phyloP scores from a whole-genome alignment of 2,329 filamentous ascomycete genomes.

The Arthroderma sp. region DNA sequence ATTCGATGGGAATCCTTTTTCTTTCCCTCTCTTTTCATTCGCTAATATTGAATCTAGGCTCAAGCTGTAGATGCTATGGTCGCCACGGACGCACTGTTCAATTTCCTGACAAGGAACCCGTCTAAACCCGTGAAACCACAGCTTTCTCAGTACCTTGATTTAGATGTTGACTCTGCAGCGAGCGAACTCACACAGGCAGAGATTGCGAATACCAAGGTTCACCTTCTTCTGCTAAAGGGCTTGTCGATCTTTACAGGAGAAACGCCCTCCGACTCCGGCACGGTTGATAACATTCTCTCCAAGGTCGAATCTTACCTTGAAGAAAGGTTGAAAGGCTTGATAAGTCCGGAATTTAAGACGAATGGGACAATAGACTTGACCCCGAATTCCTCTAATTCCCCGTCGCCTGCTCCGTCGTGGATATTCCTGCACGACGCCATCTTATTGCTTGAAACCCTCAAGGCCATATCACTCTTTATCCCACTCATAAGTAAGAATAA shows the following conservation, averaged over 20 bases:
- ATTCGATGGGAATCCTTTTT: neutral
- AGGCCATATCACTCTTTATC: conserved; percentile 27
- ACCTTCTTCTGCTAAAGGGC: conserved; percentile 25
- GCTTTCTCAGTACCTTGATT: conserved; percentile 1
- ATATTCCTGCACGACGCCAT: conserved; percentile 30
- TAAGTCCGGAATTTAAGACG: neutral
- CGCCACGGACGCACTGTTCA: conserved; percentile 27
- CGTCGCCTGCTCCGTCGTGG: conserved; percentile 29
- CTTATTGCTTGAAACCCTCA: conserved; percentile 31
- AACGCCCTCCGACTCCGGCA: neutral
- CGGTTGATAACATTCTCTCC: conserved; percentile 6
- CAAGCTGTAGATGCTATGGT: conserved; percentile 27
- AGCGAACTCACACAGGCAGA: conserved; percentile 28
- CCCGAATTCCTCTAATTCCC: conserved; percentile 15
- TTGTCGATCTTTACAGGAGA: conserved; percentile 13
- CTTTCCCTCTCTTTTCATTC: neutral
- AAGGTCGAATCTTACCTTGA: conserved; percentile 12
- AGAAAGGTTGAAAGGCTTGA: neutral
- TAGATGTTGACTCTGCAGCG: conserved; percentile 15
- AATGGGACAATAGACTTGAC: conserved; percentile 11
- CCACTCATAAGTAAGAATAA: conserved; percentile 21
- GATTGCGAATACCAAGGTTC: conserved; percentile 25
- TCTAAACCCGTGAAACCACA: neutral
- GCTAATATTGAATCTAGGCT: conserved; percentile 18
- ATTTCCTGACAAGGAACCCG: conserved; percentile 20